These are phyloP conservation scores for Phallus indusiatus DNA, from an alignment of 768 basidiomycete genomes.

Conservation along the genomic window DNA sequence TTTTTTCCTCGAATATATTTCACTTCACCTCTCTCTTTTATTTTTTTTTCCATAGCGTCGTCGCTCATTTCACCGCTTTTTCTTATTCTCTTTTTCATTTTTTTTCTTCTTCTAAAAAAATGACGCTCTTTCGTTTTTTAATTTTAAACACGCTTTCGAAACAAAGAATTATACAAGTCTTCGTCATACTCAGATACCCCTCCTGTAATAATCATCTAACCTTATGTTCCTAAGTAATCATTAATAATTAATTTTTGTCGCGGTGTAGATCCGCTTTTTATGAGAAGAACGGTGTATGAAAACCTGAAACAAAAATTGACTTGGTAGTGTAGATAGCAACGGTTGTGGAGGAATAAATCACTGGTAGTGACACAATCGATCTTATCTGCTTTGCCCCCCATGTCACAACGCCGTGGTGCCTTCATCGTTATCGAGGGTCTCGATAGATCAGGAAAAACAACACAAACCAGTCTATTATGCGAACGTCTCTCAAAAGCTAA, in stretches of 20 bases:
- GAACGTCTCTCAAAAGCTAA: slow-evolving; percentile 36
- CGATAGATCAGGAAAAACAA: slow-evolving; percentile 93
- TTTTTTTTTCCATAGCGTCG: not conserved
- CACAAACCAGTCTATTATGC: slow-evolving; percentile 62
- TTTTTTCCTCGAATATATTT: not conserved
- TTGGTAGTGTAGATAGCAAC: not conserved
- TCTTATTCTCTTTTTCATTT: not conserved
- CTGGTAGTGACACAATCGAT: not conserved
- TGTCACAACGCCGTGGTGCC: slow-evolving; percentile 39
- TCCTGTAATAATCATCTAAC: not conserved
- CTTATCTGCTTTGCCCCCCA: not conserved
- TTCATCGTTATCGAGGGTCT: slow-evolving; percentile 95
- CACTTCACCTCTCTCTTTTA: not conserved
- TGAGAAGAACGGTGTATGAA: not conserved
- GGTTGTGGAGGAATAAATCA: not conserved
- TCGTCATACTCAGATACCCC: no score
- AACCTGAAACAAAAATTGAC: not conserved
- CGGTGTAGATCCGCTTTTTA: not conserved
- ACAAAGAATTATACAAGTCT: not conserved
- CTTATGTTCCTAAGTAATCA: not conserved
- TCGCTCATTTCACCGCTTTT: not conserved
- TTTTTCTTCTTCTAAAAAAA: not conserved
- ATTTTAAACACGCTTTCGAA: not conserved
- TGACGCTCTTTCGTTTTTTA: not conserved
- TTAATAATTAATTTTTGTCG: not conserved